Conservation (phyloP, 2,329 filamentous ascomycete species). For the Fusarium sp. region DNA sequence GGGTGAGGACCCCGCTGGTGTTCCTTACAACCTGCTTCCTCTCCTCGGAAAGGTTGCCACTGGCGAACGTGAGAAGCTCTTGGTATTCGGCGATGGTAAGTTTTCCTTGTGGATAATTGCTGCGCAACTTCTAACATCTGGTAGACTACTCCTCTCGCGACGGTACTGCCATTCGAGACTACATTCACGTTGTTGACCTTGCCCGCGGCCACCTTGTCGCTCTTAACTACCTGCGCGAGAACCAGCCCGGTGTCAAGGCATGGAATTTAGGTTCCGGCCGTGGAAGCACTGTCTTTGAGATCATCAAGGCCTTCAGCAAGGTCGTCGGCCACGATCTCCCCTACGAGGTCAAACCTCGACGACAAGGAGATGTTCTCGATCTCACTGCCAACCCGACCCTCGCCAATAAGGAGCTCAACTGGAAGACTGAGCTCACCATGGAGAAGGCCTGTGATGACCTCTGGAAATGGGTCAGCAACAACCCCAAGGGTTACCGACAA, state of each 20-base stretch:
- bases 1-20: slow-evolving; percentile 96
- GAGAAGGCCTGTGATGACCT: slow-evolving; percentile 94
- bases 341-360: slow-evolving; percentile 84
- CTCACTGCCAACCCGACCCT: slow-evolving; percentile 90
- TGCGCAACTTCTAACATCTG: slow-evolving; percentile 29
- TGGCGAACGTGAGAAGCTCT: slow-evolving; percentile 90
- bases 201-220: slow-evolving; percentile 87
- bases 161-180: slow-evolving; percentile 94
- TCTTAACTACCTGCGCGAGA: slow-evolving; percentile 85
- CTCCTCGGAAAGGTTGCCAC: slow-evolving; percentile 95
- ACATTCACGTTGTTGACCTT: slow-evolving; percentile 95
- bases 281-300: slow-evolving; percentile 96
- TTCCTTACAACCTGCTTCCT: slow-evolving; percentile 95
- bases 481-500: slow-evolving; percentile 94
- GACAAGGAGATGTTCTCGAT: slow-evolving; percentile 91
- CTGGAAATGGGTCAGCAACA: slow-evolving; percentile 97
- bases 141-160: slow-evolving; percentile 90
- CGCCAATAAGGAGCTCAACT: slow-evolving; percentile 88
- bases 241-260: slow-evolving; percentile 88
- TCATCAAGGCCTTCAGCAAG: slow-evolving; percentile 91
- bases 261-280: slow-evolving; percentile 97
- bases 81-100: slow-evolving; percentile 93
- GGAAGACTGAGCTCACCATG: slow-evolving; percentile 90
- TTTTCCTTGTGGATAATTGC: neutral
- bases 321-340: slow-evolving; percentile 86